A percentile compares a stretch with the other conserved stretches of the same genome.
These are phyloP conservation scores for Polygonum maritimum DNA, from an alignment of 148 eudicot genomes.

Conservation along the genomic window DNA sequence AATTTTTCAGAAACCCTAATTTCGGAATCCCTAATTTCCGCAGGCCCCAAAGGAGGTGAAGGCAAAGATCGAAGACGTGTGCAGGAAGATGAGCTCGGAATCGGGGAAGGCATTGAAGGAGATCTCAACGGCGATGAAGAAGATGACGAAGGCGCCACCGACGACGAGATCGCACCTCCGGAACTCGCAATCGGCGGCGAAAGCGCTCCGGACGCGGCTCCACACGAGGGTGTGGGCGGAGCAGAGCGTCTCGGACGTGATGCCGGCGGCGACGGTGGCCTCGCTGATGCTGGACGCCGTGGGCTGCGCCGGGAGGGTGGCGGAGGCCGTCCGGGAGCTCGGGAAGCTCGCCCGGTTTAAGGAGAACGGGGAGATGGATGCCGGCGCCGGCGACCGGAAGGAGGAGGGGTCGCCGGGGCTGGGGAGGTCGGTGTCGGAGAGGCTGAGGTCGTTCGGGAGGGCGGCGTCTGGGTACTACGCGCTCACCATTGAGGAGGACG, in stretches of 20 bases:
- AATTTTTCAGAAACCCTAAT: neutral
- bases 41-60: constrained; percentile 35
- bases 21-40: neutral
- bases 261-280: constrained; percentile 18
- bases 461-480: constrained; percentile 2
- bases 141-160: constrained; percentile 26
- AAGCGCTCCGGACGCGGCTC: neutral
- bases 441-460: neutral
- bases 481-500: neutral
- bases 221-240: neutral
- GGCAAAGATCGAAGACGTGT: constrained; percentile 35
- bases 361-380: neutral
- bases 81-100: constrained; percentile 45
- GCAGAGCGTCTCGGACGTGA: constrained; percentile 5
- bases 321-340: constrained; percentile 24
- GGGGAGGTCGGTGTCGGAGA: neutral
- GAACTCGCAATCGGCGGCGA: neutral
- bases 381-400: neutral
- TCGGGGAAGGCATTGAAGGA: constrained; percentile 41
- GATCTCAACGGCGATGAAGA: constrained; percentile 31
- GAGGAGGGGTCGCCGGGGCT: neutral
- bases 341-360: constrained; percentile 18
- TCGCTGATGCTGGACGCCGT: constrained; percentile 21
- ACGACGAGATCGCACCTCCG: constrained; percentile 20
- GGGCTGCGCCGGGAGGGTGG: constrained; percentile 16